These are phyloP conservation scores for Pichia sp. DNA, from an alignment of 1,139 yeast genomes.

Conservation along the genomic window DNA sequence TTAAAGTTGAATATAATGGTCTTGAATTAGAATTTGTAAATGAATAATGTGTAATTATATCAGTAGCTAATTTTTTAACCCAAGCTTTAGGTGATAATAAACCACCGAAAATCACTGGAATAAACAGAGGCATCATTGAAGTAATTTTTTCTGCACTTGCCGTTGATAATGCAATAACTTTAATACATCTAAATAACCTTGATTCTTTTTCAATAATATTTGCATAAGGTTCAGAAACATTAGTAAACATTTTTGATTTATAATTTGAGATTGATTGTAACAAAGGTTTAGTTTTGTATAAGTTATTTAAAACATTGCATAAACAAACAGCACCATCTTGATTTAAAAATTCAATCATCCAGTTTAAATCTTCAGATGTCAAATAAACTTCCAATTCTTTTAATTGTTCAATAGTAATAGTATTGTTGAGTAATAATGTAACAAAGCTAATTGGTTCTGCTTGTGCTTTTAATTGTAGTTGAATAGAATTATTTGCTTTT, in stretches of 20 bases:
- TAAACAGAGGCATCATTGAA: conserved; percentile 44
- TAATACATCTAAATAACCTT: conserved; percentile 55
- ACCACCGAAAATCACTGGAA: conserved; percentile 56
- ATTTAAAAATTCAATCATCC: conserved; percentile 80
- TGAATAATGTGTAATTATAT: conserved; percentile 53
- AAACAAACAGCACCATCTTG: conserved; percentile 88
- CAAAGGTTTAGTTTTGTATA: conserved; percentile 30
- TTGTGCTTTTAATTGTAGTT: conserved; percentile 14
- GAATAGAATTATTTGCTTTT: conserved; percentile 12
- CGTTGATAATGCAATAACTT: conserved; percentile 50
- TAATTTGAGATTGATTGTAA: conserved; percentile 3
- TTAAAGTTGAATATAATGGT: conserved; percentile 58
- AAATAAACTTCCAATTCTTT: conserved; percentile 86
- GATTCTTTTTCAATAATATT: conserved; percentile 48
- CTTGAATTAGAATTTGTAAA: conserved; percentile 37
- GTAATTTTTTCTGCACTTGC: conserved; percentile 42
- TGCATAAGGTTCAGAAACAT: conserved; percentile 33
- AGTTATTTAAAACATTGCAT: conserved; percentile 41
- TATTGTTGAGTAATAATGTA: conserved; percentile 61
- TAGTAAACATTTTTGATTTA: conserved; percentile 21
- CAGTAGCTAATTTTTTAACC: conserved; percentile 81
- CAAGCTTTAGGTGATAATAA: conserved; percentile 57
- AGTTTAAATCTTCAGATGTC: conserved; percentile 83
- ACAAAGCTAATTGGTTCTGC: conserved; percentile 45
- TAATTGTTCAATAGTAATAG: conserved; percentile 64